phyloP scores from a whole-genome alignment of 768 basidiomycete genomes.

The Gloeophyllum trabeum region DNA sequence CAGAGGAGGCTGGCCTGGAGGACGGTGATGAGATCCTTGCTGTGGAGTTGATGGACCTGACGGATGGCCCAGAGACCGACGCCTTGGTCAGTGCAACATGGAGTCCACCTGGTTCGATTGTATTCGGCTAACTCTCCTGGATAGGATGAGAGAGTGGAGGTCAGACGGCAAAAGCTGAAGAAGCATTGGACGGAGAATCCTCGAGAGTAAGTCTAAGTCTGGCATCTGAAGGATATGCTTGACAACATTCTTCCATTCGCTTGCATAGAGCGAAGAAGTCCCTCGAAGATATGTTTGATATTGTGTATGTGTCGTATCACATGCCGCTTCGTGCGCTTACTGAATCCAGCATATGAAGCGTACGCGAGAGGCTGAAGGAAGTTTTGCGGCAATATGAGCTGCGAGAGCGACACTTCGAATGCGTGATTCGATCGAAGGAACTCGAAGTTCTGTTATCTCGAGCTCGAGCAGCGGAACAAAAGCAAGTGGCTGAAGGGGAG shows the following conservation, averaged over 20 bases:
- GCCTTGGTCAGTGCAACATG: too few relatives aligned
- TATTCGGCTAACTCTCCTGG: too few relatives aligned
- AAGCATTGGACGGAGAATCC: conserved; percentile 78
- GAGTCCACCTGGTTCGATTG: too few relatives aligned
- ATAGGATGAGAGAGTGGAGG: conserved; percentile 57
- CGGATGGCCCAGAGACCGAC: conserved; percentile 52
- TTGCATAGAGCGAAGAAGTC: conserved; percentile 71
- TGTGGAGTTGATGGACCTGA: conserved; percentile 85
- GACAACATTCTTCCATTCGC: background rate
- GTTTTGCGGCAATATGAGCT: conserved; percentile 82
- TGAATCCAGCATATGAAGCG: conserved; percentile 31
- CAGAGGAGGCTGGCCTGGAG: conserved; percentile 81
- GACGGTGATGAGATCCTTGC: conserved; percentile 84
- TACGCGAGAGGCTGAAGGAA: conserved; percentile 79
- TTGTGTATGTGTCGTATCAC: conserved; percentile 45
- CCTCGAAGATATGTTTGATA: conserved; percentile 77
- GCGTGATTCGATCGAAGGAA: conserved; percentile 86
- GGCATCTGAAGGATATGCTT: background rate
- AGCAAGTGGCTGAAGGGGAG: conserved; percentile 71
- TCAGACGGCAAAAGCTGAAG: conserved; percentile 56
- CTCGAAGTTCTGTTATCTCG: conserved; percentile 80
- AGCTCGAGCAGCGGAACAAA: conserved; percentile 81
- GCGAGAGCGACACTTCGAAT: conserved; percentile 87
- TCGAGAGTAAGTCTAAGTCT: conserved; percentile 41
- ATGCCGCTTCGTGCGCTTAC: background rate